Evolutionary conservation across 2,329 filamentous ascomycete species (phyloP), one percentile per base, ranked within the genome.

Genomic region (Nakataea oryzae): DNA sequence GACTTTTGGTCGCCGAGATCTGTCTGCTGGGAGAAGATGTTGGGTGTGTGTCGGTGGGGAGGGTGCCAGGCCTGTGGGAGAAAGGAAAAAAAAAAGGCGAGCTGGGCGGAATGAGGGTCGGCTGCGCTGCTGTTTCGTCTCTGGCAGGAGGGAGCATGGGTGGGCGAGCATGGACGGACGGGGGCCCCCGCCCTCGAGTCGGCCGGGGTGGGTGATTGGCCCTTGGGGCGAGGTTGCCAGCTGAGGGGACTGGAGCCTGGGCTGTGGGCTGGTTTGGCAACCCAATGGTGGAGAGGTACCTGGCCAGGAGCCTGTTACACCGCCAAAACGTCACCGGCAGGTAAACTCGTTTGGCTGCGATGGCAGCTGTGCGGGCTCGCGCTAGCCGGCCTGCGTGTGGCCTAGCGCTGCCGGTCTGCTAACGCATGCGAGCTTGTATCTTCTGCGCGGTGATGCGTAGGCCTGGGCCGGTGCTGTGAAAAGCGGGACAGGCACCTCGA

Each of bases 101-200:
- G 55, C 30, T 24, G 41, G 41, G 6, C 24, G 64, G 64, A 63
- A 28, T 56, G 54, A 56, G 13, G 54, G 54, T 30, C 34, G 58
- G 58, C 58, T 29, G 41, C 54, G 58, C 30, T 60, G 12, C 30
- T 54, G 58, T 60, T 60, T 60, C 58, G 58, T 60, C 29, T 60
- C 58, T 60, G 58, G 58, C 41, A 34, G 32, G 58, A 60, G 58
- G 58, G 58, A 60, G 58, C 54, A 27, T 56, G 28, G 54, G 12
- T 3, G 54, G 54, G 26, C 26, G 26, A 28, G 58, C 57, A 41
- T 26, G 57, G 30, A 41, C 21, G 57, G 30, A 41, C 21, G 41
- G 41, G 7, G 41, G 21, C 41, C 41, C 28, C 57, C 57, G 57
- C 57, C 57, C 30, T 58, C 30, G 30, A 58, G 41, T n/a, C 57